These are phyloP conservation scores for Fusarium sp. DNA, from an alignment of 2,329 filamentous ascomycete genomes.

Conservation along the genomic window DNA sequence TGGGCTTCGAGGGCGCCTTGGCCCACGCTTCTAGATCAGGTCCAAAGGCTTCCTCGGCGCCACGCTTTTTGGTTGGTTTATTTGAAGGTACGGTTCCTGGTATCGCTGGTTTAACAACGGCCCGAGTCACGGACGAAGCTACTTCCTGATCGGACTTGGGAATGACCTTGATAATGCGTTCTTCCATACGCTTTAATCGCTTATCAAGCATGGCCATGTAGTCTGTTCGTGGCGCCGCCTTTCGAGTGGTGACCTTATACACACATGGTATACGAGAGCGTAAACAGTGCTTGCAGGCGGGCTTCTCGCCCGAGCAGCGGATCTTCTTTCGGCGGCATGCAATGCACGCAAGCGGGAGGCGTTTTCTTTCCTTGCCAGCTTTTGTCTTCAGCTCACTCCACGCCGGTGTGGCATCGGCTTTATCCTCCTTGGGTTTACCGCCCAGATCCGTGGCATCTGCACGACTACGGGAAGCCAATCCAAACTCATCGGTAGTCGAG, in stretches of 20 bases:
- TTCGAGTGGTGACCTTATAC: constrained; percentile 95
- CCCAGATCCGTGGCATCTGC: constrained; percentile 64
- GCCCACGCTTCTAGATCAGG: constrained; percentile 84
- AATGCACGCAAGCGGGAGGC: constrained; percentile 91
- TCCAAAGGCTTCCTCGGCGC: constrained; percentile 86
- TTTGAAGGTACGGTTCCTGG: constrained; percentile 58
- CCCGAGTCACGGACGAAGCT: constrained; percentile 73
- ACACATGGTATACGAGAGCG: constrained; percentile 93
- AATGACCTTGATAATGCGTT: constrained; percentile 93
- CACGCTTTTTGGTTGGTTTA: constrained; percentile 76
- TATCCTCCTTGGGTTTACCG: constrained; percentile 64
- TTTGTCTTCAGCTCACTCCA: constrained; percentile 90
- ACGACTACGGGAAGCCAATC: constrained; percentile 55
- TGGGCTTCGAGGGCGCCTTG: constrained; percentile 62
- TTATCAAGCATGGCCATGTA: constrained; percentile 99
- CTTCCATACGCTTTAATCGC: constrained; percentile 94
- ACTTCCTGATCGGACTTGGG: constrained; percentile 83
- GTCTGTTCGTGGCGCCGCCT: constrained; percentile 92
- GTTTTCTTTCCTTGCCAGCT: constrained; percentile 94
- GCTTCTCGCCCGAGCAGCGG: constrained; percentile 95
- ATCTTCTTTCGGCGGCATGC: constrained; percentile 98
- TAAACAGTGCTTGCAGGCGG: constrained; percentile 94
- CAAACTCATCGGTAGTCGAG: constrained; percentile 66
- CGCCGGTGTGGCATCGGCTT: constrained; percentile 65
- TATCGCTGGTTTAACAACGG: constrained; percentile 82